Percentiles rank a stretch among this genome's conserved stretches.
Conservation (phyloP, 1,284 basidiomycete species). For the Mycosarcoma maydis region DNA sequence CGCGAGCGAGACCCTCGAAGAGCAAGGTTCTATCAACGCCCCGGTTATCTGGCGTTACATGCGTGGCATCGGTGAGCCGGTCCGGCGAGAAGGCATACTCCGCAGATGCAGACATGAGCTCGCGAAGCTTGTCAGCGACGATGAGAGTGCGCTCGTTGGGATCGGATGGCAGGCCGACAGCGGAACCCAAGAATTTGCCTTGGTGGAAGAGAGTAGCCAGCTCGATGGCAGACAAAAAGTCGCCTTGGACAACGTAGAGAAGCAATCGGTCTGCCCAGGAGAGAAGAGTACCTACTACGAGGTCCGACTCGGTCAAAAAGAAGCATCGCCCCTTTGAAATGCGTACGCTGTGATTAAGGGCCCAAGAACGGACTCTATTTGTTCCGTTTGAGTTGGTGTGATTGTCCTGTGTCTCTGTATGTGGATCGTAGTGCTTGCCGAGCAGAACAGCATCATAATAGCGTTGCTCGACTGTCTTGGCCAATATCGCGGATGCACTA, state of each 20-base stretch:
- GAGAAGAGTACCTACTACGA: slow-evolving; percentile 85
- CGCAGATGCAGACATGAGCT: slow-evolving; percentile 86
- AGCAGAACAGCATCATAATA: slow-evolving; percentile 36
- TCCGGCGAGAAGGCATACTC: slow-evolving; percentile 93
- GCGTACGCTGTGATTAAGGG: slow-evolving; percentile 73
- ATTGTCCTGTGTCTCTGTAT: slow-evolving; percentile 9
- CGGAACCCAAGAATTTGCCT: slow-evolving; percentile 83
- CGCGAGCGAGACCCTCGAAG: slow-evolving; percentile 86
- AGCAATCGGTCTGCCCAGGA: slow-evolving; percentile 96
- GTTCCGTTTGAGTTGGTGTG: neutral
- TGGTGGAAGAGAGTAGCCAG: slow-evolving; percentile 84
- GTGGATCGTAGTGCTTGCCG: slow-evolving; percentile 24
- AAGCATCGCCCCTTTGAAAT: slow-evolving; percentile 91
- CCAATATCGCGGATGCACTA: slow-evolving; percentile 67
- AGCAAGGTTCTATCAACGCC: slow-evolving; percentile 90
- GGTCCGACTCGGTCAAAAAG: slow-evolving; percentile 73
- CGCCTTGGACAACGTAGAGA: slow-evolving; percentile 81
- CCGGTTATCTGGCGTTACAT: slow-evolving; percentile 80
- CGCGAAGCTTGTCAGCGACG: slow-evolving; percentile 80
- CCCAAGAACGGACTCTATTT: slow-evolving; percentile 20
- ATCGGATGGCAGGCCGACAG: slow-evolving; percentile 83
- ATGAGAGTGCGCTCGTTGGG: slow-evolving; percentile 73
- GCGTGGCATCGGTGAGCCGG: slow-evolving; percentile 87
- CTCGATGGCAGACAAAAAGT: slow-evolving; percentile 90
- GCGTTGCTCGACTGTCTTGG: slow-evolving; percentile 35